Percentiles rank a stretch among this genome's conserved stretches.
Conservation (phyloP, 345 rosid species). For the Theobroma cacao region DNA sequence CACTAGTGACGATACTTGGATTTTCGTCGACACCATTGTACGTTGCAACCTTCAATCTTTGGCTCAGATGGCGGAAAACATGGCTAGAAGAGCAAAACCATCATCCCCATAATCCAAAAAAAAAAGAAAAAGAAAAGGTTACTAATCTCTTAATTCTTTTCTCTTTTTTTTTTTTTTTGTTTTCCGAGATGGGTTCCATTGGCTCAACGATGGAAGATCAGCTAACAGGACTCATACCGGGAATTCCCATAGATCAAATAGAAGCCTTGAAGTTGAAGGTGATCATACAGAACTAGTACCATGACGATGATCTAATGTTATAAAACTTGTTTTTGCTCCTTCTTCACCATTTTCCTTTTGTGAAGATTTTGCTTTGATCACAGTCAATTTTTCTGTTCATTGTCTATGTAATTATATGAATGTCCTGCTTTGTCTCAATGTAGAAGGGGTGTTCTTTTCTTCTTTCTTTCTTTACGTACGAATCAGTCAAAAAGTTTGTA, state of each 20-base stretch:
- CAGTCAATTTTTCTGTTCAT: background rate
- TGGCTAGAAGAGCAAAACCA: slow-evolving; percentile 22
- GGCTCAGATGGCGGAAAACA: slow-evolving; percentile 61
- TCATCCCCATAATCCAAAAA: background rate
- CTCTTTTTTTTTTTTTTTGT: too few relatives aligned
- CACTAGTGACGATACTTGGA: slow-evolving; percentile 74
- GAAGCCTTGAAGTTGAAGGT: background rate
- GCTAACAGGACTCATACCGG: background rate
- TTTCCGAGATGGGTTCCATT: slow-evolving; percentile 20
- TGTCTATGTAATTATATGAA: slow-evolving; percentile 9
- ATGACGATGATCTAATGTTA: too few relatives aligned
- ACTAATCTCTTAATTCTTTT: slow-evolving; percentile 6
- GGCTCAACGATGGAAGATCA: background rate
- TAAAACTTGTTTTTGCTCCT: background rate
- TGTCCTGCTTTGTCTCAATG: background rate
- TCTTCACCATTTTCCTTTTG: background rate
- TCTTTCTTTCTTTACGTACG: background rate
- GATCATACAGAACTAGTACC: background rate
- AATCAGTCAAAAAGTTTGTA: background rate
- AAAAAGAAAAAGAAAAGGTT: background rate
- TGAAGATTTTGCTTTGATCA: background rate
- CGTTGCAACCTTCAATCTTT: slow-evolving; percentile 85
- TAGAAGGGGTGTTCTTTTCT: background rate
- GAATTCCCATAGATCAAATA: slow-evolving; percentile 4
- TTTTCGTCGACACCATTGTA: slow-evolving; percentile 73